Base-by-base conservation (phyloP, 139 green algal species). In the Chlorokybus atmophyticus region DNA sequence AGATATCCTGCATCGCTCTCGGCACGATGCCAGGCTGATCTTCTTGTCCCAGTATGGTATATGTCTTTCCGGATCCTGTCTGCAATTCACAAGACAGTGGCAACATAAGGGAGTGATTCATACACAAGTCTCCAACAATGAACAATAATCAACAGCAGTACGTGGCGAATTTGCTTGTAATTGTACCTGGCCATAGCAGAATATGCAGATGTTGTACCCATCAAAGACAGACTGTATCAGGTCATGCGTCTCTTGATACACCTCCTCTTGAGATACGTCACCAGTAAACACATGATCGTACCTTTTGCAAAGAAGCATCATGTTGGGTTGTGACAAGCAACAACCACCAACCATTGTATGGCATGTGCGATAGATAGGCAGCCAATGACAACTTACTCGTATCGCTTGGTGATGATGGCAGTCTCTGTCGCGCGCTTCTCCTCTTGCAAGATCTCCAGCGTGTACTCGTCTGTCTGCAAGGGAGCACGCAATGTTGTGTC, bases 241-340 rank as follows among this genome's bases (percentile, higher is more conserved):
- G 48, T 31, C 32, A 27, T 57, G 23, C 4, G 42, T 21, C 30
- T 66, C 59, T 25, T 50, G 30, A 47, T 47, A 66, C 7, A 66
- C 49, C 4, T 69, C 58, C 10, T 78, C 76, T 64, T 82, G 81
- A 0, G 44, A 63, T 3, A 69, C 60, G 19, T 75, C 55, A 0
- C 76, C 68, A 17, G 53, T 74, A 72, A 95, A 97, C 31, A 92
- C 80, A 23, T 70, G 60, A 71, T 93, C 82, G 55, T 82, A 85
- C 35, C 35, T 44, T 10, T 10, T 44, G 35, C n/a, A n/a, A n/a
- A n/a, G n/a, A n/a, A n/a, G n/a, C n/a, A n/a, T n/a, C n/a, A n/a
- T n/a, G n/a, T n/a, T n/a, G n/a, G n/a, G n/a, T n/a, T n/a, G n/a
- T n/a, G n/a, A n/a, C n/a, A n/a, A n/a, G n/a, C n/a, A n/a, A n/a